phyloP scores from a whole-genome alignment of 352 stramenopile genomes.

The Globisporangium carolinianum region DNA sequence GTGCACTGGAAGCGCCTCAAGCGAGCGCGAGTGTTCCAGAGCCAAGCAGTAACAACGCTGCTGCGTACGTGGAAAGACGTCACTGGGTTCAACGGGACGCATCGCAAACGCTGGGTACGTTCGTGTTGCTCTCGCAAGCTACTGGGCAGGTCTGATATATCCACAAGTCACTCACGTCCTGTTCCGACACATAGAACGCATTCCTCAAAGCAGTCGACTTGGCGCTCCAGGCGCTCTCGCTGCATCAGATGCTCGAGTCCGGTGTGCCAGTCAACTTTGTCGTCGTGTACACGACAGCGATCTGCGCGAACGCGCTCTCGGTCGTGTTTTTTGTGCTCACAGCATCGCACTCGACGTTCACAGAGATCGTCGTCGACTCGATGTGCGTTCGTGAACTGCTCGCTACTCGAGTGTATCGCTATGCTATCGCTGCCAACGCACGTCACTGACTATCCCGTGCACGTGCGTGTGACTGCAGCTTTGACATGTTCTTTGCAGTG shows the following conservation, averaged over 20 bases:
- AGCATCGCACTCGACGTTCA: conserved; percentile 10
- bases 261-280: conserved; percentile 13
- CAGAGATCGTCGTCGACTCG: conserved; percentile 24
- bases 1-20: background rate
- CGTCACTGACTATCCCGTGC: no score
- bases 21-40: background rate
- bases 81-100: conserved; percentile 16
- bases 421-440: no score
- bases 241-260: conserved; percentile 18
- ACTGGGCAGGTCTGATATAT: background rate
- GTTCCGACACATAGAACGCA: conserved; percentile 14
- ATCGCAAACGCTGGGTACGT: conserved; percentile 30
- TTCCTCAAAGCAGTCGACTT: conserved; percentile 22
- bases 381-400: conserved; percentile 1
- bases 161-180: no score
- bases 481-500: conserved; percentile 26
- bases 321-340: conserved; percentile 9
- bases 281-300: conserved; percentile 9
- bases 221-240: conserved; percentile 14
- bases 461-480: no score
- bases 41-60: conserved; percentile 2
- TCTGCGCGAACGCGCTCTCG: conserved; percentile 14
- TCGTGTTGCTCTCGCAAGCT: no score
- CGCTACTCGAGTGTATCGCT: no score
- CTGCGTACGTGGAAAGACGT: conserved; percentile 10